phyloP scores from a whole-genome alignment of 345 rosid species.

The Excoecaria agallocha region DNA sequence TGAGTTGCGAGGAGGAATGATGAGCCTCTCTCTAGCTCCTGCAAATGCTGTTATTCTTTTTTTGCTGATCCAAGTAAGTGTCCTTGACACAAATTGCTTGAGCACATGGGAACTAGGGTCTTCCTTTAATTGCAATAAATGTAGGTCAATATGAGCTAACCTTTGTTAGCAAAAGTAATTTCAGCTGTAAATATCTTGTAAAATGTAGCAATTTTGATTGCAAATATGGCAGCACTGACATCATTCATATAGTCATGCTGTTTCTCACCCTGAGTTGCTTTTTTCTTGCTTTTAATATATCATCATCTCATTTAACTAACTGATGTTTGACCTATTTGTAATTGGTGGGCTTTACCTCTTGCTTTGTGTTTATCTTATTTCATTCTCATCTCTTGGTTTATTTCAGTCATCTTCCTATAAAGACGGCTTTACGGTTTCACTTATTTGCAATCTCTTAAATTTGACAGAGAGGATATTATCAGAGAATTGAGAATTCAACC shows the following conservation, averaged over 20 bases:
- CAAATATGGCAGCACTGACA: background rate
- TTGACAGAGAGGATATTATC: constrained; percentile 68
- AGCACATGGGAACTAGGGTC: background rate
- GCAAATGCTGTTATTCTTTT: constrained; percentile 70
- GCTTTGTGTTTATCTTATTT: background rate
- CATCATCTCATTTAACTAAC: background rate
- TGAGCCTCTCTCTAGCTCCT: constrained; percentile 77
- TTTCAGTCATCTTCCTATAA: background rate
- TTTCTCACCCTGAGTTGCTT: background rate
- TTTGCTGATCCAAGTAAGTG: constrained; percentile 42
- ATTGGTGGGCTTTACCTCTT: background rate
- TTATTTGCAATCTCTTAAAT: constrained; percentile 24
- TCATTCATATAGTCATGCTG: background rate
- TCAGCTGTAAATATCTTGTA: no score
- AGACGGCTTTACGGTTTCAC: background rate
- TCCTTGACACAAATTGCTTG: constrained; percentile 11
- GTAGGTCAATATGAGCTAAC: background rate
- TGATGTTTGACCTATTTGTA: background rate
- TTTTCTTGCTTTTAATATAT: no score
- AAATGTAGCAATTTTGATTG: background rate
- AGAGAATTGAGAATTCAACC: constrained; percentile 63
- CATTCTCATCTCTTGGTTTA: background rate
- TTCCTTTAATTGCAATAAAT: background rate
- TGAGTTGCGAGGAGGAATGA: constrained; percentile 96
- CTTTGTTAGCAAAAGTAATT: background rate